These are phyloP conservation scores for Yueomyces sp. DNA, from an alignment of 805 yeast genomes.

Conservation along the genomic window DNA sequence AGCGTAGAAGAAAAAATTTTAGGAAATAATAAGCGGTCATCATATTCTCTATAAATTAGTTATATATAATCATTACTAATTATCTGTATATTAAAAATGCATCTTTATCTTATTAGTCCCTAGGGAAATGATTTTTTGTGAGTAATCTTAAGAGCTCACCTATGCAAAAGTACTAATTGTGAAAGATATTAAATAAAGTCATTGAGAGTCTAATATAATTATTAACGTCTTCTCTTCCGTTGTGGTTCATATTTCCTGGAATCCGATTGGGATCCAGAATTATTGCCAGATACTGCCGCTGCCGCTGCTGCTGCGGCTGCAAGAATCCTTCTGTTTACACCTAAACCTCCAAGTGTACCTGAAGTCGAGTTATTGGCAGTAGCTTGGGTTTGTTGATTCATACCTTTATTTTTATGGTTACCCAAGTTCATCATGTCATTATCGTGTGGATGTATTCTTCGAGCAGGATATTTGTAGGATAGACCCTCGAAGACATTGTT, in stretches of 20 bases:
- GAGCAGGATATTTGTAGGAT: constrained; percentile 61
- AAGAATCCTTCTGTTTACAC: constrained; percentile 23
- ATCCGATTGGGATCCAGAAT: constrained; percentile 6
- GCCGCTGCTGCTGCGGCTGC: constrained; percentile 29
- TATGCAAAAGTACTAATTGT: too few species aligned
- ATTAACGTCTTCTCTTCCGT: constrained; percentile 18
- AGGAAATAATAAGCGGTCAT: constrained; percentile 16
- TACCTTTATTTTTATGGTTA: constrained; percentile 1
- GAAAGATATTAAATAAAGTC: too few species aligned
- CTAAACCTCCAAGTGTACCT: constrained; percentile 20
- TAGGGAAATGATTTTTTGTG: too few species aligned
- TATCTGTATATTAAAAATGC: too few species aligned
- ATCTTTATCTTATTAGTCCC: too few species aligned
- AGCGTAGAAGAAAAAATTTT: constrained; percentile 49
- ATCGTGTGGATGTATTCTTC: constrained; percentile 81
- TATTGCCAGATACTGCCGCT: constrained; percentile 23
- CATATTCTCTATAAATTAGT: background rate
- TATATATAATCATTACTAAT: background rate
- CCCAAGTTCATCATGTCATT: constrained; percentile 45
- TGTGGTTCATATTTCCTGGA: constrained; percentile 14
- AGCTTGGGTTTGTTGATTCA: constrained; percentile 11
- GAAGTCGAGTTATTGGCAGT: constrained; percentile 12
- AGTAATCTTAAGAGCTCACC: too few species aligned
- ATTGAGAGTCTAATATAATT: too few species aligned
- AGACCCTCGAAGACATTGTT: constrained; percentile 73